Conservation (phyloP, 495 filamentous ascomycete genomes). For the Neurospora sp. region DNA sequence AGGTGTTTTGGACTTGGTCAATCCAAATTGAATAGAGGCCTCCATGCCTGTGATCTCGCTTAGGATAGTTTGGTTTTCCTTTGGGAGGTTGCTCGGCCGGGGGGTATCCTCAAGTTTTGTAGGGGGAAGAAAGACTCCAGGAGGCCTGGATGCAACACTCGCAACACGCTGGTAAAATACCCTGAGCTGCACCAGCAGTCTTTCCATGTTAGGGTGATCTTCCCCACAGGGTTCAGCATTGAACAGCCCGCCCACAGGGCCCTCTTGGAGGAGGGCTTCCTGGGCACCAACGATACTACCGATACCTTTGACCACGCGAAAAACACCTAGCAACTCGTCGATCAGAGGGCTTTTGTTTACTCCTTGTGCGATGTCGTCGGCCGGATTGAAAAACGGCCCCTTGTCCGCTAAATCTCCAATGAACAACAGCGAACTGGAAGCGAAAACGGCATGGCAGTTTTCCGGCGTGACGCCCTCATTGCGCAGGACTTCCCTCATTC, state of each 20-base stretch:
- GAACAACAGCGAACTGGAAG: conserved; percentile 15
- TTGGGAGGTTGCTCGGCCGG: not conserved
- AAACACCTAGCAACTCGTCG: conserved; percentile 15
- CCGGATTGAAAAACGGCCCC: not conserved
- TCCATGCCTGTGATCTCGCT: conserved; percentile 5
- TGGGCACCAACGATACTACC: conserved; percentile 12
- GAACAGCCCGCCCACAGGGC: conserved; percentile 14
- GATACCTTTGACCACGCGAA: conserved; percentile 19
- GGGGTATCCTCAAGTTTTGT: not conserved
- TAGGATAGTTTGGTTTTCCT: conserved; percentile 1
- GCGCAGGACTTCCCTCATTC: conserved; percentile 10
- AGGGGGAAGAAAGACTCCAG: not conserved
- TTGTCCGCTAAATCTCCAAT: conserved; percentile 12
- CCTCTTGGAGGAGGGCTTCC: conserved; percentile 1
- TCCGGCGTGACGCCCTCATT: conserved; percentile 11
- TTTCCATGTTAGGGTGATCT: not conserved
- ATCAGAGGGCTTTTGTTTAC: conserved; percentile 2
- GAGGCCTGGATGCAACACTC: not conserved
- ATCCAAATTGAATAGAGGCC: conserved; percentile 1
- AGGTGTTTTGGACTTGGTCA: not conserved
- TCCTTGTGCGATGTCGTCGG: not conserved
- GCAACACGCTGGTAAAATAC: not conserved
- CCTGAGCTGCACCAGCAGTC: conserved; percentile 4
- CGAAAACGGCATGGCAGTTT: conserved; percentile 22
- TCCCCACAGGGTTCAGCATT: not conserved